Base-by-base conservation (phyloP, 1,284 basidiomycete genomes). In the Thecaphora thlaspeos region DNA sequence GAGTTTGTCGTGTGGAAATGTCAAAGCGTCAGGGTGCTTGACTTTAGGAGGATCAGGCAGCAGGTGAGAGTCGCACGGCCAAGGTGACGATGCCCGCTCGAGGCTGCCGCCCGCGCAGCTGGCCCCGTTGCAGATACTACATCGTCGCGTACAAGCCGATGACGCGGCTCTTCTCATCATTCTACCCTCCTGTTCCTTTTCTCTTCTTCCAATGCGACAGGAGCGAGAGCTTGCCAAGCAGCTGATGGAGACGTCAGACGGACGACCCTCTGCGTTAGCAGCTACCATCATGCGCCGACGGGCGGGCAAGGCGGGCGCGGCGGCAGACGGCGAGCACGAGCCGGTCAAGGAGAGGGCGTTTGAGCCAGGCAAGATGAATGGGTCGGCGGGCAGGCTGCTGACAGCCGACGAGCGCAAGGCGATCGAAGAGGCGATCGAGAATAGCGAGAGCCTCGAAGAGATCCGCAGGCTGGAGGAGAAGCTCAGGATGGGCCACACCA, bases 21-120 rank as follows among this genome's bases (percentile, higher is more conserved):
- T 51, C 80, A 80, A 0, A 76, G 78, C 40, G 84, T 99, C 75
- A 87, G 93, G 82, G 89, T 93, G 78, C 84, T 99, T 74, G 95
- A 99, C 84, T 98, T 90, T 80, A 87, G 90, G 82, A 87, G 94
- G 79, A 89, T 99, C 77, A 89, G 90, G 79, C 91, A 96, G 79
- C 90, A 91, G 84, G 90, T 91, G 80, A 81, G 88, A n/a, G n/a
- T n/a, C n/a, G n/a, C n/a, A n/a, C n/a, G n/a, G n/a, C n/a, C n/a
- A n/a, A n/a, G n/a, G n/a, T n/a, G n/a, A n/a, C n/a, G n/a, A n/a
- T n/a, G n/a, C n/a, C n/a, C n/a, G n/a, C n/a, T n/a, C n/a, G n/a
- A n/a, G n/a, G n/a, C n/a, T n/a, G n/a, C n/a, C n/a, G n/a, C n/a
- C n/a, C n/a, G n/a, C n/a, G n/a, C n/a, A n/a, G n/a, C n/a, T n/a